Evolutionary conservation across 805 yeast species (phyloP), one percentile per base, ranked within the genome.

Genomic region (Metschnikowia chrysomelidarum): DNA sequence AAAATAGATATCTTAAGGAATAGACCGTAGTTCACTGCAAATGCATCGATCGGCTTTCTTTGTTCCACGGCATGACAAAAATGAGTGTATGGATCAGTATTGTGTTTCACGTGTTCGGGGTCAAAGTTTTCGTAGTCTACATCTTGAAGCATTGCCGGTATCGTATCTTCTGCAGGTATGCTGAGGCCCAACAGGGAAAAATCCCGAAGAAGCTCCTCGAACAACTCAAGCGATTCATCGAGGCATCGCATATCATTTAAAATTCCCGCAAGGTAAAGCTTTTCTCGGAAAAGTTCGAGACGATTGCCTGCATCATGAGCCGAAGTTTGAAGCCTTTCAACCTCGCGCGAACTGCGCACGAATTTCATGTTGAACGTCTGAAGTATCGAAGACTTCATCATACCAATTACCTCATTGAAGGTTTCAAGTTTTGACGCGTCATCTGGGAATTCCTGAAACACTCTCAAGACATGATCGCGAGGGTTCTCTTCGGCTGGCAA

Each of bases 211-310:
- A 84, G 47, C 19, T 62, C 64, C 20, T 73, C 71, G 44, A 77
- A 81, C 15, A 73, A 68, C 3, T 54, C 58, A 22, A 81, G 52
- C 0, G 91, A 71, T 34, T 84, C 89, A 18, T 80, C 82, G 17
- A 66, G 57, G 16, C 83, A 68, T 17, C 71, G 69, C 61, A 86
- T 66, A 29, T 73, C 73, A 36, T 72, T 73, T 37, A 76, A 69
- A 3, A 76, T 63, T 20, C 69, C 56, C 0, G 81, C 82, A 27
- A 79, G 54, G 5, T 71, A 69, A 35, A 78, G 76, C 40, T 71
- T 70, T 43, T 66, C 56, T 11, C 64, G 61, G 32, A 74, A 69
- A 21, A 62, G 30, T 15, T 40, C 33, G 19, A 30, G 15, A 30
- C 24, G 7, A 40, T 33, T 11, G 34, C 27, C 32, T 36, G 47